Evolutionary conservation across 768 basidiomycete genomes (phyloP), one percentile per base, ranked within the genome.

Genomic region (Tulasnella sp.): DNA sequence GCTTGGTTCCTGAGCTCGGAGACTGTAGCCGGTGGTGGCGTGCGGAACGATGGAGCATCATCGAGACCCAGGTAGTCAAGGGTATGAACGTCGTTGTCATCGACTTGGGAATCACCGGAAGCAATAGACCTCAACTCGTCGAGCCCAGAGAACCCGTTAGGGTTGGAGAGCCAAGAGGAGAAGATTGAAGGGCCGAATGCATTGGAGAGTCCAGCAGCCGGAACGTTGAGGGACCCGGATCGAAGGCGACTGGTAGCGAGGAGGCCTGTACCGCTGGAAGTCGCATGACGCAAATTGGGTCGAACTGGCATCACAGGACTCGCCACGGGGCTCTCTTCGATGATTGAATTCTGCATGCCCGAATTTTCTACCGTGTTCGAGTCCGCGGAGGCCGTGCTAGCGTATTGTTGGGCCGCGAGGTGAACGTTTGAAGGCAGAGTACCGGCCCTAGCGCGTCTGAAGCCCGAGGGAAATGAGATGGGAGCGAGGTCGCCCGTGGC

Each of bases 51-150:
- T 19, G 63, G 60, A 29, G 77, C 73, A 64, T 91, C 94, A 66
- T 93, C 95, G 66, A 98, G 78, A 45, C 95, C 95, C 51, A 98
- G 86, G 71, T 97, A 97, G 72, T 96, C 94, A 62, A 98, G 80
- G 26, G 95, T 97, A 68, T 92, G 90, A 47, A 93, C 88, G 66
- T 92, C 88, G 70, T 90, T 88, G 51, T 91, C 86, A 56, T 96
- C 94, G 23, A 80, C 76, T n/a, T 77, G 80, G 19, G 85, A 85
- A 69, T 89, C 87, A 63, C 81, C 81, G 45, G 88, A 89, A 27
- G 82, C 80, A 47, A 85, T 83, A 48, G 88, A 88, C 64, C 86
- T 85, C 66, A 88, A 72, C 70, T 92, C 90, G 61, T 91, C 89
- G 67, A 89, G 74, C 65, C 81, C 77, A 34, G 82, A 61, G 56